Conservation (phyloP, 352 stramenopile species). For the Peronosclerospora sorghi region DNA sequence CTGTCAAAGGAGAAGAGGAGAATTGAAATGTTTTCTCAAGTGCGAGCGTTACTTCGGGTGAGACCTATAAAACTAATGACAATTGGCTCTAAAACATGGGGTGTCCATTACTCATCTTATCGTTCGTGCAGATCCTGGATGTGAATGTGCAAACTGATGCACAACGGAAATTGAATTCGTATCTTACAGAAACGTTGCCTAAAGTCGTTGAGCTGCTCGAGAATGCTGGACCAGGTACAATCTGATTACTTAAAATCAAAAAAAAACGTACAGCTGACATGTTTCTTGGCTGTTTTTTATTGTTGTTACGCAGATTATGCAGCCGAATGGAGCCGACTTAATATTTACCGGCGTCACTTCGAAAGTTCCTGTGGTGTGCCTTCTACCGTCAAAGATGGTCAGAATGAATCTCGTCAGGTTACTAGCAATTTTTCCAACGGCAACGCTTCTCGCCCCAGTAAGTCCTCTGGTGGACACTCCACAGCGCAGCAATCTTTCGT, state of each 20-base stretch:
- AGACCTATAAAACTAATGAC: constrained; percentile 1
- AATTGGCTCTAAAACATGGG: too few species aligned
- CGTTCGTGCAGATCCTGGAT: constrained; percentile 41
- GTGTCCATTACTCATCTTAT: not conserved
- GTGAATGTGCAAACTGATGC: constrained; percentile 58
- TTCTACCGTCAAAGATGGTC: constrained; percentile 35
- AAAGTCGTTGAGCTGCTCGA: constrained; percentile 60
- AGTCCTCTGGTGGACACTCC: constrained; percentile 6
- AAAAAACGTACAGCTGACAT: too few species aligned
- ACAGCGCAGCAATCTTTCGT: constrained; percentile 12
- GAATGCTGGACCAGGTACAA: constrained; percentile 41
- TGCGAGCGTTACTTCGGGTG: constrained; percentile 58
- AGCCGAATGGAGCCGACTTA: constrained; percentile 62
- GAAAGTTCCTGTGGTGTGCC: constrained; percentile 59
- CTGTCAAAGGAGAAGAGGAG: constrained; percentile 52
- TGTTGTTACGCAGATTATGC: constrained; percentile 33
- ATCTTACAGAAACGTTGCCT: constrained; percentile 39
- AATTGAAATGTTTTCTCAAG: constrained; percentile 65
- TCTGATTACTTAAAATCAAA: not conserved
- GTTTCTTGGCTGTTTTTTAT: not conserved
- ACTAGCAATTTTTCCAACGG: constrained; percentile 7
- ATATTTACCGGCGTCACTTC: constrained; percentile 70
- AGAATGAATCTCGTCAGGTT: constrained; percentile 9
- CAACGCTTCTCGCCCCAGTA: constrained; percentile 7
- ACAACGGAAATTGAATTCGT: constrained; percentile 57